Conservation (phyloP, 1,284 basidiomycete genomes). For the Cryptococcus hybrid region DNA sequence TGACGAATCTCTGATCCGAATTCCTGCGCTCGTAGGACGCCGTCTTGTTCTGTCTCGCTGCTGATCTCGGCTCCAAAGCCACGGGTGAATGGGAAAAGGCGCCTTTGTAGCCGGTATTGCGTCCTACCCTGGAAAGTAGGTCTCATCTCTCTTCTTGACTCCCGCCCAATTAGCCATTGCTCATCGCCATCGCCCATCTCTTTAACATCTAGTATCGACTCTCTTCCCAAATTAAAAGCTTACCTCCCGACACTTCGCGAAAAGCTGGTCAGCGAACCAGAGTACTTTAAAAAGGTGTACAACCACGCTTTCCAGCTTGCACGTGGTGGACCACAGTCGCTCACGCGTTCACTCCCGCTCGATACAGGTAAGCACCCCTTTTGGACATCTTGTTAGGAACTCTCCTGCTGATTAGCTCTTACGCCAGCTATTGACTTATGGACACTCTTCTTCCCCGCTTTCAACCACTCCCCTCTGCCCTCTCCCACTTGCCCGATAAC, state of each 20-base stretch:
- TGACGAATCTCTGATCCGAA: neutral
- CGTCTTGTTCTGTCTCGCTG: conserved; percentile 50
- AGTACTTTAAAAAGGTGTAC: conserved; percentile 85
- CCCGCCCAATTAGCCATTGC: too few relatives aligned
- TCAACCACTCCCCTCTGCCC: conserved; percentile 64
- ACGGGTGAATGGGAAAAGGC: conserved; percentile 73
- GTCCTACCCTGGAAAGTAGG: conserved; percentile 44
- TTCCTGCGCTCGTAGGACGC: conserved; percentile 25
- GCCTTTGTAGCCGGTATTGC: conserved; percentile 81
- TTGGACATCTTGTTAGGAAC: too few relatives aligned
- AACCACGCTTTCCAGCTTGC: conserved; percentile 85
- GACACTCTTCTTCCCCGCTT: conserved; percentile 76
- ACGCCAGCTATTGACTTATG: conserved; percentile 59
- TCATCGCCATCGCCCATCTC: neutral
- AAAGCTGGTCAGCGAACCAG: conserved; percentile 65
- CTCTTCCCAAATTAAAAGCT: conserved; percentile 64
- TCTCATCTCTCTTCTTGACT: neutral
- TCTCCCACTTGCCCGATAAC: conserved; percentile 47
- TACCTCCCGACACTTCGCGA: conserved; percentile 61
- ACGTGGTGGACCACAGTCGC: conserved; percentile 39
- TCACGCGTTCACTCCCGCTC: neutral
- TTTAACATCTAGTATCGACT: conserved; percentile 61
- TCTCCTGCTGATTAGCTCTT: neutral
- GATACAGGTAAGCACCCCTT: neutral
- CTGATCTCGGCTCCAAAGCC: conserved; percentile 47